Evolutionary conservation across 306 rosid genomes (phyloP).

Genomic region (Fragaria nilgerrensis): DNA sequence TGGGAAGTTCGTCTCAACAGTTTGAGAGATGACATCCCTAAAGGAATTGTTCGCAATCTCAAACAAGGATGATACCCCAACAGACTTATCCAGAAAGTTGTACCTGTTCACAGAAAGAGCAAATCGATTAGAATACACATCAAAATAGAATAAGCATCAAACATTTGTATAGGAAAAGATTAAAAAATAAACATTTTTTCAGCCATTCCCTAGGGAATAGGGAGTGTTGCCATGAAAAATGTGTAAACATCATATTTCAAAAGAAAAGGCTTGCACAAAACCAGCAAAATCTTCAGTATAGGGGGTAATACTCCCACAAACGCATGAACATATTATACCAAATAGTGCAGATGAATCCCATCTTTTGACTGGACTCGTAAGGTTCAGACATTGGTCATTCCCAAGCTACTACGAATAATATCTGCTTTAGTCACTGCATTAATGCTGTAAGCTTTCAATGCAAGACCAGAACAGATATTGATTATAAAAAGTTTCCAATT

Average conservation of each 20-base stretch:
- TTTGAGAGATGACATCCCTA: slow-evolving; percentile 40
- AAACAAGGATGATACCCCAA: slow-evolving; percentile 75
- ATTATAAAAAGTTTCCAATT: background rate
- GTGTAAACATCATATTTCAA: background rate
- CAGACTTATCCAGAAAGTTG: slow-evolving; percentile 76
- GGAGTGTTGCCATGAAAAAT: background rate
- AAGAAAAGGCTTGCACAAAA: background rate
- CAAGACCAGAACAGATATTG: background rate
- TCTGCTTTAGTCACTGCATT: background rate
- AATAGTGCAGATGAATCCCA: background rate
- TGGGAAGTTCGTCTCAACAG: slow-evolving; percentile 55
- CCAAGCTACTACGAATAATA: background rate
- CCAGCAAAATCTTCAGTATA: background rate
- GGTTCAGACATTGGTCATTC: background rate
- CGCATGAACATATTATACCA: background rate
- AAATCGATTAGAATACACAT: background rate
- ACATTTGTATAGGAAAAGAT: background rate
- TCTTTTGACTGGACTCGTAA: background rate
- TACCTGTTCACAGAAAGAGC: slow-evolving; percentile 55
- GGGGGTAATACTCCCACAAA: background rate
- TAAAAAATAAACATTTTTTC: background rate
- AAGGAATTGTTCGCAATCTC: slow-evolving; percentile 47
- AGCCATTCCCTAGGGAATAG: background rate
- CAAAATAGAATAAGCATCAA: background rate
- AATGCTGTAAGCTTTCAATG: background rate